phyloP scores from a whole-genome alignment of 1,284 basidiomycete genomes.

The Wallemia ichthyophaga region DNA sequence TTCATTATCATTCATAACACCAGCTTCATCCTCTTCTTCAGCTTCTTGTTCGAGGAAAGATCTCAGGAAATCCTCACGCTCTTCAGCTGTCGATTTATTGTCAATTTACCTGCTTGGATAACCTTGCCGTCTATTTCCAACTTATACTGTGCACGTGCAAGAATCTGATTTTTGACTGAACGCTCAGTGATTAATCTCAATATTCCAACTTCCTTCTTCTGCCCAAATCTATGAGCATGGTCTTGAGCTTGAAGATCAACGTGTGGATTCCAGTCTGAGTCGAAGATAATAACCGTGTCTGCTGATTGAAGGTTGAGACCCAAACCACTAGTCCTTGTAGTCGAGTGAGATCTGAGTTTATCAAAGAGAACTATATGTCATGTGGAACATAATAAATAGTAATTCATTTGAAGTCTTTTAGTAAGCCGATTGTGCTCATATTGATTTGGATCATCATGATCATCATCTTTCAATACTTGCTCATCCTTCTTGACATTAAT shows the following conservation, averaged over 20 bases:
- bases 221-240: constrained; percentile 91
- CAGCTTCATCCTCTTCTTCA: constrained; percentile 74
- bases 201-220: constrained; percentile 92
- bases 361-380: no score
- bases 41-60: constrained; percentile 65
- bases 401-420: no score
- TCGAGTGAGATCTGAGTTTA: no score
- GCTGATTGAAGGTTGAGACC: constrained; percentile 93
- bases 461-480: background rate
- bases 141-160: constrained; percentile 78
- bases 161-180: constrained; percentile 92
- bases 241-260: constrained; percentile 65
- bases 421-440: no score
- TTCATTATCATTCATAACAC: constrained; percentile 91
- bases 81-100: constrained; percentile 90
- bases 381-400: no score
- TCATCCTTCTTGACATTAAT: background rate
- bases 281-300: constrained; percentile 93
- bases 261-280: constrained; percentile 40
- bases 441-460: background rate
- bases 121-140: constrained; percentile 98
- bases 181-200: constrained; percentile 90
- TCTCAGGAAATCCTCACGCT: constrained; percentile 77
- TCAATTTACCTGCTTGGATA: constrained; percentile 98
- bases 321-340: constrained; percentile 85